Percentiles rank a stretch among this genome's conserved stretches.
These are phyloP conservation scores for Beauveria medogensis DNA, from an alignment of 2,329 filamentous ascomycete genomes.

Conservation along the genomic window DNA sequence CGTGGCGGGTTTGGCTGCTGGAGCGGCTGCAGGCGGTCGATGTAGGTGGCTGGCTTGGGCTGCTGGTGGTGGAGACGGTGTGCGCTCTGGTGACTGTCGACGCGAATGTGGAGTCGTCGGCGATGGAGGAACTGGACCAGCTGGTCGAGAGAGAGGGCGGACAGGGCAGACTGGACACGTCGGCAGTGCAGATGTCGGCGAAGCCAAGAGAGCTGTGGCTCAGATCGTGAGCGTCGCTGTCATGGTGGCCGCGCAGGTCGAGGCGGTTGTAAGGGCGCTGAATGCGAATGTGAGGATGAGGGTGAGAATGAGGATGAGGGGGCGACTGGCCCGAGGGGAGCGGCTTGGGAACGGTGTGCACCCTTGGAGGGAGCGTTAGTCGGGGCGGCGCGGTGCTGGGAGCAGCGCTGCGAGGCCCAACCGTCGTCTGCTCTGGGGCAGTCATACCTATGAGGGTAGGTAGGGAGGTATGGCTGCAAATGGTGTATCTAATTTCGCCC, in stretches of 20 bases:
- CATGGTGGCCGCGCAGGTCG: slow-evolving; percentile 9
- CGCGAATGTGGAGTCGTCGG: slow-evolving; percentile 11
- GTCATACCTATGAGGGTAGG: background rate
- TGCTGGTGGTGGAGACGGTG: slow-evolving; percentile 12
- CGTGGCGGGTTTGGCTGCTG: slow-evolving; percentile 10
- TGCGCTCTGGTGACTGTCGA: slow-evolving; percentile 6
- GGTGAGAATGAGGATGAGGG: slow-evolving; percentile 2
- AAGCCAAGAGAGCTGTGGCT: background rate
- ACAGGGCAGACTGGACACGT: background rate
- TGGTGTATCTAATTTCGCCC: background rate
- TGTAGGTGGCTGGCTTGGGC: slow-evolving; percentile 10
- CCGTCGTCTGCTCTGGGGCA: background rate
- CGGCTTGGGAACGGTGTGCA: slow-evolving; percentile 8
- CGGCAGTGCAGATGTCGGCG: slow-evolving; percentile 1
- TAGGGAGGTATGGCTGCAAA: background rate
- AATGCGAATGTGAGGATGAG: slow-evolving; percentile 10
- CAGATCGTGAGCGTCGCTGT: slow-evolving; percentile 3
- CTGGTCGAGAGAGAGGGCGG: slow-evolving; percentile 3
- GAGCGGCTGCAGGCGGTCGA: slow-evolving; percentile 9
- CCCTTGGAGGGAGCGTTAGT: slow-evolving; percentile 5
- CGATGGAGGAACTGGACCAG: slow-evolving; percentile 11
- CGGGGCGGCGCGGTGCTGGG: background rate
- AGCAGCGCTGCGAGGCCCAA: background rate
- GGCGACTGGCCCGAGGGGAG: slow-evolving; percentile 8
- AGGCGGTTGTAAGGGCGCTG: slow-evolving; percentile 9